Conservation (phyloP, 305 asterid genomes). For the Fraxinus latifolia region DNA sequence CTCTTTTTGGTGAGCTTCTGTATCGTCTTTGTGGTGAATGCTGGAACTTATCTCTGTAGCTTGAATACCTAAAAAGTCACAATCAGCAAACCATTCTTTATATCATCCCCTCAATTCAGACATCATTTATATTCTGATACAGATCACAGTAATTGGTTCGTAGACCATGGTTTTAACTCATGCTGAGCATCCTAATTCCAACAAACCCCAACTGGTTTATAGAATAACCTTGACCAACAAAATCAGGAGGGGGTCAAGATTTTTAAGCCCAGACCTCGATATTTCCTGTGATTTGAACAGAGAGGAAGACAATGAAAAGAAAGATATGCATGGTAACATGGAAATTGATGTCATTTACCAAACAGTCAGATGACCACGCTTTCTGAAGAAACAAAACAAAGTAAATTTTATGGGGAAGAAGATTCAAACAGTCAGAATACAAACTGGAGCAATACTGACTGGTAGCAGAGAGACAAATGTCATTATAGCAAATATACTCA, state of each 20-base stretch:
- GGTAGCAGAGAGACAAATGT: background rate
- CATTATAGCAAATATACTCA: background rate
- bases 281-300: background rate
- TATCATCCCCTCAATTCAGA: background rate
- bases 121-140: background rate
- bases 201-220: background rate
- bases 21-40: conserved; percentile 60
- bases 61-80: conserved; percentile 45
- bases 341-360: background rate
- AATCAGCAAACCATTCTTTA: background rate
- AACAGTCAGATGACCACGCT: background rate
- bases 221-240: background rate
- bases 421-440: background rate
- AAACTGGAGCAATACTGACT: background rate
- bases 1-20: conserved; percentile 66
- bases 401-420: background rate
- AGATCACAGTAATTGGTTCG: background rate
- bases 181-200: background rate
- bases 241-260: background rate
- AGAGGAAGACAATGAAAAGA: background rate
- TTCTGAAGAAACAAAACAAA: background rate
- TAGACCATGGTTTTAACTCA: background rate
- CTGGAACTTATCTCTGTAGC: conserved; percentile 55
- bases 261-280: background rate
- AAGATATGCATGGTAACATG: background rate